Percentiles rank a stretch among this genome's conserved stretches.
Evolutionary conservation across 768 basidiomycete species (phyloP).

Genomic region (Hericium rajendrae): DNA sequence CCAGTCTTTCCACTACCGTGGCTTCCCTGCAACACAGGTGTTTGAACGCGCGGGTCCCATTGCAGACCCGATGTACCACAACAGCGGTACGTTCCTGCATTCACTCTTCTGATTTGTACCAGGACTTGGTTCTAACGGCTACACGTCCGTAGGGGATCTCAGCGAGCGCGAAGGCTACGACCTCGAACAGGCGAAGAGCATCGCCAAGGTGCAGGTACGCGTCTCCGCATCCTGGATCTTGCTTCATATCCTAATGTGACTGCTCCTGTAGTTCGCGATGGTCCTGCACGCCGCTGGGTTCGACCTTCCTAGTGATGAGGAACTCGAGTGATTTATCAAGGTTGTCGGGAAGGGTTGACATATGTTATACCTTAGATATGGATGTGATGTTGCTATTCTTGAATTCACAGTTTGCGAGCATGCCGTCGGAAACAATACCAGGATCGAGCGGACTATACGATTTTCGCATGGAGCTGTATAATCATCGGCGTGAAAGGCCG

Average conservation of each 20-base stretch:
- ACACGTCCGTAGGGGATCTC: slow-evolving; percentile 47
- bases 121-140: not conserved
- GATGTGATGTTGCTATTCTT: no score
- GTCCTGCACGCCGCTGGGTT: slow-evolving; percentile 30
- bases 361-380: no score
- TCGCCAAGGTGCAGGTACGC: slow-evolving; percentile 80
- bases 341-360: no score
- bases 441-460: no score
- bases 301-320: slow-evolving; percentile 4
- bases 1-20: slow-evolving; percentile 72
- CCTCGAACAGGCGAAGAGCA: slow-evolving; percentile 69
- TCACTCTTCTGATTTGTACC: not conserved
- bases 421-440: no score
- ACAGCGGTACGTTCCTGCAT: slow-evolving; percentile 42
- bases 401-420: no score
- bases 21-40: slow-evolving; percentile 79
- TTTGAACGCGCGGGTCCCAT: slow-evolving; percentile 85
- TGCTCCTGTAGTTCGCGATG: slow-evolving; percentile 20
- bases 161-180: slow-evolving; percentile 76
- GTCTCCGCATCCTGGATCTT: not conserved
- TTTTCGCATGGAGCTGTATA: no score
- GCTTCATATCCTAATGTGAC: not conserved
- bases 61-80: slow-evolving; percentile 85
- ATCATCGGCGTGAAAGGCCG: no score
- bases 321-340: not conserved